phyloP scores from a whole-genome alignment of 2,329 filamentous ascomycete genomes.

The Diaporthe vexans region DNA sequence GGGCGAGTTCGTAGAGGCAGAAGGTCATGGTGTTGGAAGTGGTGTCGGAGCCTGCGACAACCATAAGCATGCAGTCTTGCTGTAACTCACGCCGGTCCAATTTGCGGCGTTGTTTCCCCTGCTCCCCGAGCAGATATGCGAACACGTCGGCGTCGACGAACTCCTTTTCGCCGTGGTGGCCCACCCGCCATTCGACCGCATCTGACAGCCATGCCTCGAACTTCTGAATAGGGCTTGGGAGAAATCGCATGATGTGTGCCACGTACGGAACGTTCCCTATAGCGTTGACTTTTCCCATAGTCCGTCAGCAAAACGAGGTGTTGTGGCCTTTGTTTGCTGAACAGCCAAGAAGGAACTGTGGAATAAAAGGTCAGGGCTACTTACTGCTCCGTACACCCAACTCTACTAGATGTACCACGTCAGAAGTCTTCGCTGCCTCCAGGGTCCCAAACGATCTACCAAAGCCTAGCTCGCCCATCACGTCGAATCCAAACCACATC shows the following conservation, averaged over 20 bases:
- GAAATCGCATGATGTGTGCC: constrained; percentile 14
- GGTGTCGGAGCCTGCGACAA: constrained; percentile 66
- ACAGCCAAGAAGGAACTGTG: not conserved
- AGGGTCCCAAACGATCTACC: constrained; percentile 12
- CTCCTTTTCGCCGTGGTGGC: constrained; percentile 19
- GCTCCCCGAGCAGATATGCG: constrained; percentile 1
- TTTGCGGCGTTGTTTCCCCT: constrained; percentile 18
- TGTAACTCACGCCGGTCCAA: constrained; percentile 15
- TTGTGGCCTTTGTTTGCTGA: not conserved
- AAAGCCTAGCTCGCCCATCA: constrained; percentile 21
- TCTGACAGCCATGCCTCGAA: constrained; percentile 19
- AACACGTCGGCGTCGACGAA: constrained; percentile 12
- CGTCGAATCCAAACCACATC: constrained; percentile 26
- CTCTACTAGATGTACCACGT: constrained; percentile 6
- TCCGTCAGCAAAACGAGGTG: not conserved
- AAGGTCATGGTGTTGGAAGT: constrained; percentile 75
- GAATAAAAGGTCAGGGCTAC: not conserved
- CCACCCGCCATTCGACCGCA: constrained; percentile 10
- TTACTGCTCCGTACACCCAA: constrained; percentile 27
- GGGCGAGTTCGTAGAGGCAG: constrained; percentile 72
- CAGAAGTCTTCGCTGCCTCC: constrained; percentile 11
- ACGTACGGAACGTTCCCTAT: constrained; percentile 16
- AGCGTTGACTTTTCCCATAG: not conserved
- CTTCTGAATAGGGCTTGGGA: constrained; percentile 17
- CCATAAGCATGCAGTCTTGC: constrained; percentile 24